Conservation (phyloP, 345 rosid species). For the Dimocarpus longan region DNA sequence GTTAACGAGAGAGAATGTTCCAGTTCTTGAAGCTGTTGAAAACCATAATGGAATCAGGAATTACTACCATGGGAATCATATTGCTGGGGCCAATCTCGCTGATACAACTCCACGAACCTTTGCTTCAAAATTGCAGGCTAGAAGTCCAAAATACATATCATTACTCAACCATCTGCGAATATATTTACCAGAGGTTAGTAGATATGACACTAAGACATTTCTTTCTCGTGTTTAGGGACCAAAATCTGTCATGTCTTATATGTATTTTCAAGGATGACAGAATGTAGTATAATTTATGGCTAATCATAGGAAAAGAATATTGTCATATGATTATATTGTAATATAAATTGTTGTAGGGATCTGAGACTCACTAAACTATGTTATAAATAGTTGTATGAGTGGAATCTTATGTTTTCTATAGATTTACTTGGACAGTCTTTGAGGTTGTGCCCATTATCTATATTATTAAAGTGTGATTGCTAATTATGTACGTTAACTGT, state of each 20-base stretch:
- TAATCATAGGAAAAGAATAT: conserved; percentile 6
- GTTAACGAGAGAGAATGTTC: conserved; percentile 98
- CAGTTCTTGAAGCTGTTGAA: conserved; percentile 98
- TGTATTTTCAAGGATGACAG: not conserved
- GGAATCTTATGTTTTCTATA: not conserved
- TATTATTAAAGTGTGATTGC: conserved; percentile 1
- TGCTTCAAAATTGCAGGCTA: conserved; percentile 95
- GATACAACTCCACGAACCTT: conserved; percentile 83
- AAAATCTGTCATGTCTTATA: not conserved
- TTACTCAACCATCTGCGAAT: conserved; percentile 97
- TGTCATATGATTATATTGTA: not conserved
- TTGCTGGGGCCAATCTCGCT: conserved; percentile 82
- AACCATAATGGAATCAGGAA: conserved; percentile 76
- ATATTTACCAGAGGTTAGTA: conserved; percentile 92
- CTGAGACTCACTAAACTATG: not conserved
- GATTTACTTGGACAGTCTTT: not conserved
- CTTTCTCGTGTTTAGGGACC: not conserved
- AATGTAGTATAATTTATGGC: not conserved
- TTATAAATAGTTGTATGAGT: not conserved
- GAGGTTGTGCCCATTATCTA: conserved; percentile 1
- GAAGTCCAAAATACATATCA: conserved; percentile 99
- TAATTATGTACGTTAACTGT: conserved; percentile 17
- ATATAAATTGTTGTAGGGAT: conserved; percentile 4
- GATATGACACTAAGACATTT: conserved; percentile 1
- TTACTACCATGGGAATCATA: conserved; percentile 97